Base-by-base conservation (phyloP, 345 rosid species). In the Salix koriyanagi region DNA sequence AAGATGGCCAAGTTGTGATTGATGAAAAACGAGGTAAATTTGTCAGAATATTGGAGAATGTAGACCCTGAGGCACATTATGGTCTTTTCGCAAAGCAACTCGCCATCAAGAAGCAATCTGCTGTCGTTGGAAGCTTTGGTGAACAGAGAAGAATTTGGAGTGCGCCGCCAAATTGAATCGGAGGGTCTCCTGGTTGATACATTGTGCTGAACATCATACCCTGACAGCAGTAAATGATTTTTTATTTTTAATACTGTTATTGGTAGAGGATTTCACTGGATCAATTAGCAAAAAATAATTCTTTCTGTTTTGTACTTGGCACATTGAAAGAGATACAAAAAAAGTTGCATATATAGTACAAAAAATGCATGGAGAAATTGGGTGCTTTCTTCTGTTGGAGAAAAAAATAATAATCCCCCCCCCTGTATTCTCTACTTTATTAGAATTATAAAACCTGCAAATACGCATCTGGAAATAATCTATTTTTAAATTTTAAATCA, bases 71-170 rank as follows among this genome's bases (percentile, higher is more conserved):
- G 67, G 88, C 87, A 18, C 88, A 76, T 68, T 86, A 84, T 69
- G 76, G 85, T 44, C 46, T 72, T 50, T 90, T 89, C 78, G 92
- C 87, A 19, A 39, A 78, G 46, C 86, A 77, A 77, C 86, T 93
- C 30, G 81, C 87, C 62, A 78, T 69, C 18, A 69, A 81, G 74
- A 84, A 79, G 58, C 99, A 90, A 74, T 90, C 96, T 74, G 96
- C 98, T 25, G 85, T 84, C 9, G 61, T 91, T 73, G 98, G 89
- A 81, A 90, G 96, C 85, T 96, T 86, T 82, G 82, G 81, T 78
- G 92, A 91, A 79, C 97, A 93, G 75, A 85, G 58, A 83, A 87
- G 72, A 80, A 83, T 83, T 41, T 96, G 94, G 98, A 89, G 78
- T 58, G 67, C 36, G 26, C 88, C 94, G 62, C 81, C 89, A 36